A percentile compares a stretch with the other conserved stretches of the same genome.
phyloP scores from a whole-genome alignment of 345 rosid genomes.

The Arabis alpina region DNA sequence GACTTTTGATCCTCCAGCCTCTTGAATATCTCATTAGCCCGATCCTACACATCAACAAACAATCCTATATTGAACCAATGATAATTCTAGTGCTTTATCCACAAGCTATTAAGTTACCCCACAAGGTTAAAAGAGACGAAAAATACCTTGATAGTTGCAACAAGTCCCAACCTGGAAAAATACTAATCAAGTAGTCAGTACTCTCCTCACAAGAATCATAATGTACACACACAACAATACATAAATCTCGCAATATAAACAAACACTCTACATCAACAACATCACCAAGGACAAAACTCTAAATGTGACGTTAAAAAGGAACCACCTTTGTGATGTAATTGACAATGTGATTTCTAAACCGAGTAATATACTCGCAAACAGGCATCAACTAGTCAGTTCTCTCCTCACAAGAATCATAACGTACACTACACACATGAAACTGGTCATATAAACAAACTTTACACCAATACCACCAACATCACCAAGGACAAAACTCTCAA shows the following conservation, averaged over 20 bases:
- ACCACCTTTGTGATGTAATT: background rate
- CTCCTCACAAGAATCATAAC: constrained; percentile 12
- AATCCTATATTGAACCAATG: background rate
- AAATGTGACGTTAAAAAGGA: constrained; percentile 20
- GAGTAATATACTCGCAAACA: background rate
- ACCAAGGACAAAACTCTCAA: background rate
- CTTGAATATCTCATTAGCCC: constrained; percentile 97
- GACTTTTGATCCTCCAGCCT: constrained; percentile 98
- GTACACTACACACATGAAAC: constrained; percentile 9
- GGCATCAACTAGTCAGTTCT: constrained; percentile 32
- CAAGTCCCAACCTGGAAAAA: constrained; percentile 87
- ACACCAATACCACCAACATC: constrained; percentile 7
- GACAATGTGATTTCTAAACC: constrained; percentile 27
- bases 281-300: background rate
- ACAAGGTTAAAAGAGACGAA: constrained; percentile 6
- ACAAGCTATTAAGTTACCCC: background rate
- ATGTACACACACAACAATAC: constrained; percentile 4
- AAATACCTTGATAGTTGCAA: constrained; percentile 94
- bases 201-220: constrained; percentile 15
- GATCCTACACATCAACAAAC: constrained; percentile 62
- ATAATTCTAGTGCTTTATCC: too few relatives aligned
- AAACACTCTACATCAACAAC: constrained; percentile 11
- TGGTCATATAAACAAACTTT: background rate
- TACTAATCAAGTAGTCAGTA: constrained; percentile 28
- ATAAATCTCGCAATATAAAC: constrained; percentile 5